A percentile compares a stretch with the other conserved stretches of the same genome.
Evolutionary conservation across 371 early-diverging fungal genomes (phyloP).

Genomic region (Actinomortierella ambigua): DNA sequence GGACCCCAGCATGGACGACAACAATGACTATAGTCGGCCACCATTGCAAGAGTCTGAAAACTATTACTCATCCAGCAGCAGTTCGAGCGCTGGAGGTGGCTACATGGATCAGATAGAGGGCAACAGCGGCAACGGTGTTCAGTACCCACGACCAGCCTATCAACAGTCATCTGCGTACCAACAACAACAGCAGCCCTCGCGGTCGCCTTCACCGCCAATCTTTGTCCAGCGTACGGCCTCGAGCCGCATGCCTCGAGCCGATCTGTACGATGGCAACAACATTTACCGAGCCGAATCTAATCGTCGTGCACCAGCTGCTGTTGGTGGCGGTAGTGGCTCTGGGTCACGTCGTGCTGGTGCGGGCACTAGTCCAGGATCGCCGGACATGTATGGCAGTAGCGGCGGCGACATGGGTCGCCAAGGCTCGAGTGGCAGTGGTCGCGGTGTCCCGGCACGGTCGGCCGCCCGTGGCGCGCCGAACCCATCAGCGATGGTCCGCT

Average conservation of each 20-base stretch:
- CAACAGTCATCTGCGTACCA: conserved; percentile 19
- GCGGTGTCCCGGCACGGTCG: conserved; percentile 7
- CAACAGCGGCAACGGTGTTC: conserved; percentile 5
- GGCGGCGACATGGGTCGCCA: conserved; percentile 9
- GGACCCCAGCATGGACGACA: conserved; percentile 7
- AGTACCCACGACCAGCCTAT: conserved; percentile 4
- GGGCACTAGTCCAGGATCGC: no score
- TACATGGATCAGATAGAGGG: conserved; percentile 34
- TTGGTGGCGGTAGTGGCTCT: conserved; percentile 13
- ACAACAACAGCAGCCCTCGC: conserved; percentile 1
- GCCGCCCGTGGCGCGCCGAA: conserved; percentile 16
- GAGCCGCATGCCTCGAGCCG: conserved; percentile 29
- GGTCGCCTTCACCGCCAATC: conserved; percentile 13
- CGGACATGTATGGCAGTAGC: background rate
- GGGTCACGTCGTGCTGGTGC: conserved; percentile 10
- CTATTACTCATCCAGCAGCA: conserved; percentile 31
- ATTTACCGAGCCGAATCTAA: conserved; percentile 25
- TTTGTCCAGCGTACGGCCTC: conserved; percentile 26
- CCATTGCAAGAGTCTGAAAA: conserved; percentile 26
- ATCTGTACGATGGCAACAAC: conserved; percentile 22
- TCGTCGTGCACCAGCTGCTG: conserved; percentile 3
- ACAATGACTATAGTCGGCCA: conserved; percentile 33
- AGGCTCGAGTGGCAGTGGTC: conserved; percentile 22
- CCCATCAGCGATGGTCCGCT: conserved; percentile 24
- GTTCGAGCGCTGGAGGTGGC: conserved; percentile 15